Percentiles rank a stretch among this genome's conserved stretches.
Conservation (phyloP, 139 green algal species). For the Chlorella vulgaris region DNA sequence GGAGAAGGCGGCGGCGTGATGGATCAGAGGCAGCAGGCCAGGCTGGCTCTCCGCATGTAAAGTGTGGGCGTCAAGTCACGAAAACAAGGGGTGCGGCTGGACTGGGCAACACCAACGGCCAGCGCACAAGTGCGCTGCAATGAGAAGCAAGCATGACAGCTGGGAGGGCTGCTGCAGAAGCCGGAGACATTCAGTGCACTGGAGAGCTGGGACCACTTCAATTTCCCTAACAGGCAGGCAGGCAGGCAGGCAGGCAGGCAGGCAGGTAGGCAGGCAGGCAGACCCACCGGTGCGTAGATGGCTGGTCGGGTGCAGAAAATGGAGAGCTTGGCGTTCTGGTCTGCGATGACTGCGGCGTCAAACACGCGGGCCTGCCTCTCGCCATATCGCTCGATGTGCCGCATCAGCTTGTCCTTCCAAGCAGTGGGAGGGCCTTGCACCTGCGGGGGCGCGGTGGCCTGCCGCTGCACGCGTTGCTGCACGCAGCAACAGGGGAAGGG, state of each 20-base stretch:
- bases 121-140: too few species aligned
- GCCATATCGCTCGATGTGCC: neutral
- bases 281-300: constrained; percentile 56
- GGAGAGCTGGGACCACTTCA: neutral
- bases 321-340: constrained; percentile 72
- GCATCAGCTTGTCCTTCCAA: neutral
- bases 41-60: neutral
- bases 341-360: constrained; percentile 53
- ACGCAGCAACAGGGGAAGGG: too few species aligned
- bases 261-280: neutral
- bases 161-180: too few species aligned
- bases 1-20: neutral
- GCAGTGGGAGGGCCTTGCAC: neutral
- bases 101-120: too few species aligned
- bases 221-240: neutral
- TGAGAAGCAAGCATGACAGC: too few species aligned
- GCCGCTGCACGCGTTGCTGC: too few species aligned
- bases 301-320: constrained; percentile 73
- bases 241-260: neutral
- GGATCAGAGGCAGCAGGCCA: neutral
- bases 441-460: too few species aligned
- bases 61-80: too few species aligned
- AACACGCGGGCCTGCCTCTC: neutral
- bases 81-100: too few species aligned
- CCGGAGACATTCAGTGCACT: too few species aligned